Conservation (phyloP, 1,139 yeast genomes). For the Yamadazyma epiphylla region DNA sequence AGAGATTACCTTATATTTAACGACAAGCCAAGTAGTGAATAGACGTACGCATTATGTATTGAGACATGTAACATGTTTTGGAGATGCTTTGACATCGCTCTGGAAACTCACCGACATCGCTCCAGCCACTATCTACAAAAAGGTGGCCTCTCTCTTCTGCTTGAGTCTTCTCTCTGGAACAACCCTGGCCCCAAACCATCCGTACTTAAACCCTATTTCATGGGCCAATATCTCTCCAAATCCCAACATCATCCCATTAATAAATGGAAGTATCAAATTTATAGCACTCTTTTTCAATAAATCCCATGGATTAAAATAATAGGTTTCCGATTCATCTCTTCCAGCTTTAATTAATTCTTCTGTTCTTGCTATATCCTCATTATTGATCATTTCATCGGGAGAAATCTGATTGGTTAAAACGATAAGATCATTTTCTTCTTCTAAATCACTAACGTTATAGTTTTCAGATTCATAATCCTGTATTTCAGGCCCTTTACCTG, state of each 20-base stretch:
- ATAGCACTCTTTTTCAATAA: slow-evolving; percentile 55
- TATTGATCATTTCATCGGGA: slow-evolving; percentile 11
- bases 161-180: slow-evolving; percentile 35
- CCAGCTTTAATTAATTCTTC: slow-evolving; percentile 20
- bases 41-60: too few relatives aligned
- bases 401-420: slow-evolving; percentile 15
- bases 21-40: too few relatives aligned
- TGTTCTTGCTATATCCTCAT: slow-evolving; percentile 19
- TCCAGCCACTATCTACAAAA: too few relatives aligned
- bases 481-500: too few relatives aligned
- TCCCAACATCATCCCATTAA: slow-evolving; percentile 94
- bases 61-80: too few relatives aligned
- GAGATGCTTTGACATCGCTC: too few relatives aligned
- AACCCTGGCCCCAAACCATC: slow-evolving; percentile 76
- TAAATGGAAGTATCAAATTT: slow-evolving; percentile 78
- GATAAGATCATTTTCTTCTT: slow-evolving; percentile 13
- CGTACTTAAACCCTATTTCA: slow-evolving; percentile 78
- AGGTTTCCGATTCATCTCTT: slow-evolving; percentile 13
- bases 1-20: slow-evolving; percentile 25
- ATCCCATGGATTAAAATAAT: slow-evolving; percentile 23
- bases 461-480: slow-evolving; percentile 1
- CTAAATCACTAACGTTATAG: slow-evolving; percentile 8
- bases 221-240: slow-evolving; percentile 95
- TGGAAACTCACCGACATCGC: background rate
- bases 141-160: slow-evolving; percentile 17